Evolutionary conservation across 176 grass and related monocot species (phyloP).

Genomic region (Musa acuminata): DNA sequence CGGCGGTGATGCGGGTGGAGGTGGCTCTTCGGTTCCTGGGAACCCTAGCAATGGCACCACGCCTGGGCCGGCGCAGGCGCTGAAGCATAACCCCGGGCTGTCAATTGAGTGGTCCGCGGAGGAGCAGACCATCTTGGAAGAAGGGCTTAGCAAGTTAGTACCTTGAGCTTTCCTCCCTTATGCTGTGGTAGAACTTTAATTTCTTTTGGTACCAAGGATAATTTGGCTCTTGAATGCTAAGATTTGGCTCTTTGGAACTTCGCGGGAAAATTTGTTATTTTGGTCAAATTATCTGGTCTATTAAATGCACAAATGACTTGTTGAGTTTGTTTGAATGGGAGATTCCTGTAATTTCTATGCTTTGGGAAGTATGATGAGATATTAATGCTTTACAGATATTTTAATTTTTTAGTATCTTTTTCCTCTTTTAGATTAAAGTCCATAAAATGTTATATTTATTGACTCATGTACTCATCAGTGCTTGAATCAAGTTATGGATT

Average conservation of each 20-base stretch:
- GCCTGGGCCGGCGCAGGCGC: slow-evolving; percentile 8
- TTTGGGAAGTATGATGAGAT: no score
- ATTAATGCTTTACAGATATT: no score
- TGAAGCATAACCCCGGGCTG: slow-evolving; percentile 23
- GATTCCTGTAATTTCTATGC: no score
- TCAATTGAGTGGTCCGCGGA: slow-evolving; percentile 20
- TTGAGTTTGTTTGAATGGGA: neutral
- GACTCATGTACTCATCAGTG: no score
- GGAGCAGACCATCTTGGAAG: slow-evolving; percentile 21
- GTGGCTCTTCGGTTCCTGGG: slow-evolving; percentile 11
- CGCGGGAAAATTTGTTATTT: neutral
- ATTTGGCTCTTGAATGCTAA: neutral
- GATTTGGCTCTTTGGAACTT: neutral
- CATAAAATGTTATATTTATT: no score
- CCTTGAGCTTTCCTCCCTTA: neutral
- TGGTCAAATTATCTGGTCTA: neutral
- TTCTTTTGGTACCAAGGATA: no score
- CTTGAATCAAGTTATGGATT: no score
- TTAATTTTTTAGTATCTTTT: no score
- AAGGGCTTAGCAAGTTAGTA: slow-evolving; percentile 23
- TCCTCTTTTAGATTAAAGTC: no score
- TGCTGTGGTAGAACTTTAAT: neutral
- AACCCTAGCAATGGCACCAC: slow-evolving; percentile 15
- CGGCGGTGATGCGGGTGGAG: neutral
- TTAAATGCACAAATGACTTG: neutral